Percentiles rank a stretch among this genome's conserved stretches.
Evolutionary conservation across 495 filamentous ascomycete species (phyloP).

Genomic region (Talaromyces thailandensis): DNA sequence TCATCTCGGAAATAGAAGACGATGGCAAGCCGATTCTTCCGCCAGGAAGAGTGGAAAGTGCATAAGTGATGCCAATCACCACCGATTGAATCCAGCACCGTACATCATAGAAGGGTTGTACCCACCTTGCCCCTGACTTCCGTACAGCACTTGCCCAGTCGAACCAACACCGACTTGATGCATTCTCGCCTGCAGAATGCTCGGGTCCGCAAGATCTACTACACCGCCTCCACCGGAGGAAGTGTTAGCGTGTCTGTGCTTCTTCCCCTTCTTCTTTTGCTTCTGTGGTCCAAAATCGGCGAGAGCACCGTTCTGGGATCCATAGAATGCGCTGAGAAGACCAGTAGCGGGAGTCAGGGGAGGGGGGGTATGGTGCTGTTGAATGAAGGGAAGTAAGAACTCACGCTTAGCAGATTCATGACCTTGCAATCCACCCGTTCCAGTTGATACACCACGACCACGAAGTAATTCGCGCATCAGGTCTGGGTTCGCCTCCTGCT

Average conservation of each 20-base stretch:
- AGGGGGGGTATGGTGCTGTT: conserved; percentile 77
- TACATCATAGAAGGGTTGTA: conserved; percentile 87
- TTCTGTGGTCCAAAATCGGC: conserved; percentile 79
- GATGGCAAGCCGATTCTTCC: conserved; percentile 10
- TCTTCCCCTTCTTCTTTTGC: conserved; percentile 99
- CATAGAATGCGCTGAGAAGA: conserved; percentile 84
- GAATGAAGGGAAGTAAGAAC: conserved; percentile 77
- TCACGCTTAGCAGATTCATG: conserved; percentile 92
- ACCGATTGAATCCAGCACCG: conserved; percentile 62
- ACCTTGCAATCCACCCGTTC: conserved; percentile 49
- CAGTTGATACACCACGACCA: conserved; percentile 45
- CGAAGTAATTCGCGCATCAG: conserved; percentile 73
- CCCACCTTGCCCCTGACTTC: conserved; percentile 96
- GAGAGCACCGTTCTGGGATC: conserved; percentile 70
- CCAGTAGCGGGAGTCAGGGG: conserved; percentile 82
- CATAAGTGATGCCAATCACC: conserved; percentile 44
- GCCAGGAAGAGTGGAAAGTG: neutral
- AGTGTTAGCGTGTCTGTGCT: conserved; percentile 99
- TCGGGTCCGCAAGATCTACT: conserved; percentile 99
- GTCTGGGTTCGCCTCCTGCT: conserved; percentile 67
- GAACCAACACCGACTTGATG: conserved; percentile 68
- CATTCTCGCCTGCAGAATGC: conserved; percentile 97
- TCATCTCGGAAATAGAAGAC: neutral
- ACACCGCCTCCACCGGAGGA: conserved; percentile 96
- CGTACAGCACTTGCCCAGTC: conserved; percentile 75